Evolutionary conservation across 2,329 filamentous ascomycete species (phyloP).

Genomic region (Ustilaginoidea virens): DNA sequence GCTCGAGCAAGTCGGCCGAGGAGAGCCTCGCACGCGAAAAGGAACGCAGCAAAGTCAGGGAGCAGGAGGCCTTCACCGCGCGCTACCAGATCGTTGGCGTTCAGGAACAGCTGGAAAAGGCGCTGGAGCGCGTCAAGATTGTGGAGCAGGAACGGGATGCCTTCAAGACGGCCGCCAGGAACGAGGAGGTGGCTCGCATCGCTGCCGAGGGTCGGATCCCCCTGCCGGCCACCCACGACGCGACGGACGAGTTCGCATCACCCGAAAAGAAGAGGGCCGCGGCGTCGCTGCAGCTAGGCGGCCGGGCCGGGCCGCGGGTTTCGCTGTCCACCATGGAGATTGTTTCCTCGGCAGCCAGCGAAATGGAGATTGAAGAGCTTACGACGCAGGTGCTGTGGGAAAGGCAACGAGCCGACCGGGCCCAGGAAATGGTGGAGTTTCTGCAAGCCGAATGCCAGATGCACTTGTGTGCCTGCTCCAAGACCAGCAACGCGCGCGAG

Average conservation of each 20-base stretch:
- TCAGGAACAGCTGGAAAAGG: constrained; percentile 51
- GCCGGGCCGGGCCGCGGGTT: constrained; percentile 24
- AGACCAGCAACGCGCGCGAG: constrained; percentile 10
- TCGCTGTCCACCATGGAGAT: constrained; percentile 34
- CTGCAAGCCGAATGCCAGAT: constrained; percentile 61
- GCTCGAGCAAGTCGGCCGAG: constrained; percentile 37
- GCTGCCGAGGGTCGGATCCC: constrained; percentile 57
- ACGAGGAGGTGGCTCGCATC: constrained; percentile 58
- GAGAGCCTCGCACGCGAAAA: constrained; percentile 48
- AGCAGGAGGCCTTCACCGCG: constrained; percentile 55
- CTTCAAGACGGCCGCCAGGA: constrained; percentile 54
- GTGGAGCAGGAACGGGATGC: constrained; percentile 63
- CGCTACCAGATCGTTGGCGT: constrained; percentile 49
- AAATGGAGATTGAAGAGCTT: constrained; percentile 44
- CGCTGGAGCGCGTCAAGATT: constrained; percentile 45
- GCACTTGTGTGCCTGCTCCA: constrained; percentile 47
- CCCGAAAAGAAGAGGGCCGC: constrained; percentile 30
- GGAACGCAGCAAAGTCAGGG: constrained; percentile 41
- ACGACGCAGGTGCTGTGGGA: constrained; percentile 38
- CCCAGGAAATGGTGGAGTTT: constrained; percentile 60
- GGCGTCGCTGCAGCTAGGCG: constrained; percentile 12
- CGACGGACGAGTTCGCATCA: constrained; percentile 46
- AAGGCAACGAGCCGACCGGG: constrained; percentile 49
- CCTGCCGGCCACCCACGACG: constrained; percentile 36
- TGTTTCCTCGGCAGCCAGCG: constrained; percentile 36